These are phyloP conservation scores for Thyridium curvatum DNA, from an alignment of 2,329 filamentous ascomycete genomes.

Conservation along the genomic window DNA sequence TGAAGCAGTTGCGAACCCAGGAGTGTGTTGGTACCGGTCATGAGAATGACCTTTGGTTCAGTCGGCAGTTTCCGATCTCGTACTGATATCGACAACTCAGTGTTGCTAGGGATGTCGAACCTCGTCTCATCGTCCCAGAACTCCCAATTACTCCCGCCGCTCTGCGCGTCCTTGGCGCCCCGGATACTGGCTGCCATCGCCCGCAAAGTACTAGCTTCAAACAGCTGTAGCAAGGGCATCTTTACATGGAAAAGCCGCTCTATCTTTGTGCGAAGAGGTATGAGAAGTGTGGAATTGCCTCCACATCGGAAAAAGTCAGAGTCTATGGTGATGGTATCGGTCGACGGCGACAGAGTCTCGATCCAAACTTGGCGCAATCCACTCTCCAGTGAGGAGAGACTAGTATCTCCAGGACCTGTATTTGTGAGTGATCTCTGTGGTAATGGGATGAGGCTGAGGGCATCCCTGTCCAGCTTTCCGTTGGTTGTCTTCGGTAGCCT, in stretches of 20 bases:
- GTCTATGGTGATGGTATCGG: background rate
- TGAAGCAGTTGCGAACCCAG: too few relatives aligned
- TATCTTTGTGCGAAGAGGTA: background rate
- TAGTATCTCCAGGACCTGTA: background rate
- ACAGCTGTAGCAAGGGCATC: background rate
- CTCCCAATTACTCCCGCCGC: too few relatives aligned
- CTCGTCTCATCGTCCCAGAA: too few relatives aligned
- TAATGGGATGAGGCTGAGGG: background rate
- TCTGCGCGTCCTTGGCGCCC: too few relatives aligned
- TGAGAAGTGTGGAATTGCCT: background rate
- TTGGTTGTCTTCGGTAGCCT: background rate
- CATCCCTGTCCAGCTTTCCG: background rate
- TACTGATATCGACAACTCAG: too few relatives aligned
- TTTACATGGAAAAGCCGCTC: background rate
- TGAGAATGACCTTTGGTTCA: too few relatives aligned
- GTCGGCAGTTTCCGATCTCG: too few relatives aligned
- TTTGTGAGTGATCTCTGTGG: background rate
- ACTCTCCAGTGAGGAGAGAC: too few relatives aligned
- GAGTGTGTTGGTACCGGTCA: too few relatives aligned
- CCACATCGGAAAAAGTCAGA: background rate
- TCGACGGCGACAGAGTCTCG: background rate
- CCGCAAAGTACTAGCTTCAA: too few relatives aligned
- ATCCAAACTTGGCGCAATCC: background rate
- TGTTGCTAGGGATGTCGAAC: too few relatives aligned
- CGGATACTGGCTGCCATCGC: too few relatives aligned